Evolutionary conservation across 257 asterid species (phyloP).

Genomic region (Scutellaria baicalensis): DNA sequence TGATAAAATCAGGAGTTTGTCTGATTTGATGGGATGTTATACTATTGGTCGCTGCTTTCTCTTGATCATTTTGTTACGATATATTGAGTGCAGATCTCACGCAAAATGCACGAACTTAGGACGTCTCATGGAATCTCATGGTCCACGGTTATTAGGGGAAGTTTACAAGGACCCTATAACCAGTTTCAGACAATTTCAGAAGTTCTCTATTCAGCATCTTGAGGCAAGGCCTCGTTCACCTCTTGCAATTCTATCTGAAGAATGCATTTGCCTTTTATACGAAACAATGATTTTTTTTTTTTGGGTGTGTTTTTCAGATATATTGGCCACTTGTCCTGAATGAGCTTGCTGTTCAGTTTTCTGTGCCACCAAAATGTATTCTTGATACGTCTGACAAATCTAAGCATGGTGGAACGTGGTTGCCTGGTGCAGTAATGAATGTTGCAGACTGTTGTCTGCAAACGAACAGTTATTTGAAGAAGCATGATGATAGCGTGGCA

Average conservation of each 20-base stretch:
- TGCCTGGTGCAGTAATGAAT: conserved; percentile 74
- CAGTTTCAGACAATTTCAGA: conserved; percentile 65
- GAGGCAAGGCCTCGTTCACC: conserved; percentile 43
- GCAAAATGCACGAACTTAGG: conserved; percentile 74
- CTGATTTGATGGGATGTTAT: neutral
- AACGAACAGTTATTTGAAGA: conserved; percentile 37
- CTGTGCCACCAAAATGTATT: conserved; percentile 49
- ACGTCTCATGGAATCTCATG: conserved; percentile 72
- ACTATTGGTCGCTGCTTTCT: neutral
- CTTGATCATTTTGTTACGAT: neutral
- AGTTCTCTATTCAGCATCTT: conserved; percentile 71
- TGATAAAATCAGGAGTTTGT: neutral
- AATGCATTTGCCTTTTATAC: neutral
- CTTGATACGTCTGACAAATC: conserved; percentile 62
- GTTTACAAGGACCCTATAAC: conserved; percentile 68
- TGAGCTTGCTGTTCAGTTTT: conserved; percentile 53
- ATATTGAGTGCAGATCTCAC: conserved; percentile 35
- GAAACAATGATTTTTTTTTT: neutral
- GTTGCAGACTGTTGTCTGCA: conserved; percentile 81
- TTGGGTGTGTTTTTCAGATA: conserved; percentile 32
- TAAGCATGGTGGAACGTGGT: conserved; percentile 73
- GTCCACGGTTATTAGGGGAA: conserved; percentile 59
- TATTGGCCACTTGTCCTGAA: conserved; percentile 69
- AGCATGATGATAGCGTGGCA: conserved; percentile 56
- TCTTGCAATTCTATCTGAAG: neutral